Evolutionary conservation across 2,329 filamentous ascomycete genomes (phyloP).

Genomic region (Cladosporium sp.): DNA sequence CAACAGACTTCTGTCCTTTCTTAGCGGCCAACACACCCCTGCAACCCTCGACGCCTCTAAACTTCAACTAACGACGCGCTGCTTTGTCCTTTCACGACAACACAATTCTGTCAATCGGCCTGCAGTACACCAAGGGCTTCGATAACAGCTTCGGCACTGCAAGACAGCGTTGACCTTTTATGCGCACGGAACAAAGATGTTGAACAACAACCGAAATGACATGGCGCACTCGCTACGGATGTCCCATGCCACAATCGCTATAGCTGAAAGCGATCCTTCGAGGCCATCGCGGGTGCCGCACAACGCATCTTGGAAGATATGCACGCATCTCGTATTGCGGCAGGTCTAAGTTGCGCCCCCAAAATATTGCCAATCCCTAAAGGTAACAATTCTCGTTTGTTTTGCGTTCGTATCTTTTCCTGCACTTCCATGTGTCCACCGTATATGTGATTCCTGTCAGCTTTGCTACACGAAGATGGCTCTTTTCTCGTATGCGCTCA

Average conservation of each 20-base stretch:
- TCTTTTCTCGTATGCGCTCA: neutral
- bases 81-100: neutral
- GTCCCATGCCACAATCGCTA: neutral
- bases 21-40: neutral
- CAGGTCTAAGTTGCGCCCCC: neutral
- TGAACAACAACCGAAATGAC: neutral
- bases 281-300: neutral
- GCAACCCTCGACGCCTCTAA: neutral
- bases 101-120: neutral
- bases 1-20: neutral
- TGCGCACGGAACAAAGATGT: neutral
- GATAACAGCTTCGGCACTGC: neutral
- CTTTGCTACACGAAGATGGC: neutral
- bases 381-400: neutral
- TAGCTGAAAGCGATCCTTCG: slow-evolving; percentile 8
- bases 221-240: neutral
- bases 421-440: neutral
- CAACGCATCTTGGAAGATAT: slow-evolving; percentile 1
- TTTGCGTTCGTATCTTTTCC: neutral
- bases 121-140: neutral
- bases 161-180: neutral
- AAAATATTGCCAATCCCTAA: neutral
- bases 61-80: neutral
- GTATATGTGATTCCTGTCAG: neutral
- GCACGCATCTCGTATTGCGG: slow-evolving; percentile 3